Evolutionary conservation across 2,329 filamentous ascomycete species (phyloP).

Genomic region (Exophiala aquamarina): DNA sequence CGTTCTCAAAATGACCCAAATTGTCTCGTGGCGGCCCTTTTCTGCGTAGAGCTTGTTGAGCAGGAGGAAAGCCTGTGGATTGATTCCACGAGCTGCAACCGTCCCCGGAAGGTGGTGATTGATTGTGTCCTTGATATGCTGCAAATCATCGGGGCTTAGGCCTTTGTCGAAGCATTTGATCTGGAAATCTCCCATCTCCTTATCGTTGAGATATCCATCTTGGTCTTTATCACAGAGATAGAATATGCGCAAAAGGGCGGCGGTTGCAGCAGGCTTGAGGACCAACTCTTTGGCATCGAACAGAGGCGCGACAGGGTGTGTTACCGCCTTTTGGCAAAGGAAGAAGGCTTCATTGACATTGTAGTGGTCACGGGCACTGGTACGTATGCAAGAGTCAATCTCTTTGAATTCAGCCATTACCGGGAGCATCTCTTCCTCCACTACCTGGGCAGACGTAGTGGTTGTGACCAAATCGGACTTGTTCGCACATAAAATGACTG

Average conservation of each 20-base stretch:
- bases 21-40: slow-evolving; percentile 95
- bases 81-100: slow-evolving; percentile 69
- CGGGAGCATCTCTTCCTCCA: slow-evolving; percentile 96
- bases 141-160: slow-evolving; percentile 74
- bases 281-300: slow-evolving; percentile 93
- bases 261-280: slow-evolving; percentile 84
- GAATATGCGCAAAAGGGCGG: slow-evolving; percentile 85
- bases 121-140: slow-evolving; percentile 88
- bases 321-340: slow-evolving; percentile 96
- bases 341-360: slow-evolving; percentile 98
- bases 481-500: slow-evolving; percentile 94
- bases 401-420: slow-evolving; percentile 99
- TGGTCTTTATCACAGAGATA: slow-evolving; percentile 96
- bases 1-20: slow-evolving; percentile 93
- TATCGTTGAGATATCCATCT: slow-evolving; percentile 85
- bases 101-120: slow-evolving; percentile 65
- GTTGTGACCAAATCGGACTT: slow-evolving; percentile 85
- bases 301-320: slow-evolving; percentile 90
- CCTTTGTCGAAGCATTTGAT: slow-evolving; percentile 88
- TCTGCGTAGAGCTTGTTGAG: slow-evolving; percentile 96
- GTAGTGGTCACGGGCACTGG: slow-evolving; percentile 85
- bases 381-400: slow-evolving; percentile 95
- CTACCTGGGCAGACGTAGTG: slow-evolving; percentile 75
- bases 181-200: slow-evolving; percentile 90
- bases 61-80: slow-evolving; percentile 78